phyloP scores from a whole-genome alignment of 805 yeast species.

The Isabelozyma heimii region DNA sequence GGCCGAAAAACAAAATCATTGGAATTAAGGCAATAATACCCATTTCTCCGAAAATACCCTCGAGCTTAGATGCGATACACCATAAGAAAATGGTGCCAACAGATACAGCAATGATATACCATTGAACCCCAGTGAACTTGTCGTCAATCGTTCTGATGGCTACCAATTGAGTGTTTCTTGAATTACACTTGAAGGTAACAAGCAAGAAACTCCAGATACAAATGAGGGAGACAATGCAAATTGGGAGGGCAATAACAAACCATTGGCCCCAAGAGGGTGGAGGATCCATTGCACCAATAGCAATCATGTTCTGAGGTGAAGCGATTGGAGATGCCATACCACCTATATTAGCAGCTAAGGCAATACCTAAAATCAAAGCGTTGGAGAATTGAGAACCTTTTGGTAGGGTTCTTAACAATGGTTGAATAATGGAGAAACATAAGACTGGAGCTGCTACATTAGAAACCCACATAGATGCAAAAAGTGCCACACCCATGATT shows the following conservation, averaged over 20 bases:
- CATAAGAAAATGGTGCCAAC: conserved; percentile 45
- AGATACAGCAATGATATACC: conserved; percentile 40
- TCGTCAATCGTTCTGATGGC: conserved; percentile 47
- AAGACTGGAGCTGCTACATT: conserved; percentile 97
- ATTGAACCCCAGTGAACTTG: conserved; percentile 43
- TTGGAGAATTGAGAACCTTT: conserved; percentile 74
- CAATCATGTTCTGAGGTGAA: conserved; percentile 93
- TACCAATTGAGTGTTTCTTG: conserved; percentile 48
- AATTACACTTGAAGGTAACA: conserved; percentile 54
- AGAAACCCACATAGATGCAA: conserved; percentile 92
- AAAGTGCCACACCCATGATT: conserved; percentile 81
- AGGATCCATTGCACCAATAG: conserved; percentile 83
- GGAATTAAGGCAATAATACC: conserved; percentile 50
- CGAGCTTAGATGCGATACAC: conserved; percentile 46
- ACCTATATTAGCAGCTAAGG: conserved; percentile 88
- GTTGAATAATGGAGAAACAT: conserved; percentile 88
- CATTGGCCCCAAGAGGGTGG: conserved; percentile 88
- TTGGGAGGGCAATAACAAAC: conserved; percentile 87
- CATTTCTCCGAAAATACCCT: conserved; percentile 44
- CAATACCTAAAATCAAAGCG: conserved; percentile 86
- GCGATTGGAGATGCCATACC: conserved; percentile 98
- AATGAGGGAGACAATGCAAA: conserved; percentile 59
- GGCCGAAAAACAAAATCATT: conserved; percentile 47
- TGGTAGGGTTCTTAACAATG: conserved; percentile 80
- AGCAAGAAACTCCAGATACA: conserved; percentile 72